phyloP scores from a whole-genome alignment of 2,329 filamentous ascomycete species.

The Diaporthe batatas region DNA sequence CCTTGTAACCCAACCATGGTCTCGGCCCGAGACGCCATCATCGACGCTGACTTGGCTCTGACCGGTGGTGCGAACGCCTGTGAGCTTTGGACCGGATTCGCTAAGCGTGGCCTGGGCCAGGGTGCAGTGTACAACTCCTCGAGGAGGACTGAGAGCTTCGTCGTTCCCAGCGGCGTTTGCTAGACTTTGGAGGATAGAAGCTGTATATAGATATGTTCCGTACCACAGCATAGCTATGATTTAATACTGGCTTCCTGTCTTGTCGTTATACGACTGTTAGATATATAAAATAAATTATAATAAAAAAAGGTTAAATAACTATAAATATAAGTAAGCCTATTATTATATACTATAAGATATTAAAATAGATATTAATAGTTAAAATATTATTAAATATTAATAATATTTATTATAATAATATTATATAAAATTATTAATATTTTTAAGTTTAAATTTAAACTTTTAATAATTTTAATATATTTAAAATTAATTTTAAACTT shows the following conservation, averaged over 20 bases:
- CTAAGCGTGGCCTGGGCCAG: conserved; percentile 67
- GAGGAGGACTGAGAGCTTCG: conserved; percentile 52
- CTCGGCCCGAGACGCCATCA: conserved; percentile 65
- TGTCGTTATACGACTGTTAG: background rate
- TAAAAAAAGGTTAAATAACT: background rate
- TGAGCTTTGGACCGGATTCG: conserved; percentile 67
- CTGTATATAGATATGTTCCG: background rate
- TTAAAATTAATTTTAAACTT: too few relatives aligned
- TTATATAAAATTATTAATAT: too few relatives aligned
- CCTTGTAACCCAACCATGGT: conserved; percentile 69
- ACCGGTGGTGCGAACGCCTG: conserved; percentile 65
- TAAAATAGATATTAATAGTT: too few relatives aligned
- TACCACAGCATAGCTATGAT: background rate
- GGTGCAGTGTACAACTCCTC: conserved; percentile 50
- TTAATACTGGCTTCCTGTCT: background rate
- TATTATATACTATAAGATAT: too few relatives aligned
- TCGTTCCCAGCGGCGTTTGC: conserved; percentile 46
- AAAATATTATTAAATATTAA: too few relatives aligned
- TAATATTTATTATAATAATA: too few relatives aligned
- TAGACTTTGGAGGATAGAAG: background rate
- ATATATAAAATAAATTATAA: background rate
- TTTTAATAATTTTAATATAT: too few relatives aligned
- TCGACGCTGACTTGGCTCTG: conserved; percentile 66
- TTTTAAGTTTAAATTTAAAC: too few relatives aligned
- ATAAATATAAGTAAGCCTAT: too few relatives aligned